A percentile compares a stretch with the other conserved stretches of the same genome.
Conservation (phyloP, 495 filamentous ascomycete genomes). For the Talaromyces trachyspermus region DNA sequence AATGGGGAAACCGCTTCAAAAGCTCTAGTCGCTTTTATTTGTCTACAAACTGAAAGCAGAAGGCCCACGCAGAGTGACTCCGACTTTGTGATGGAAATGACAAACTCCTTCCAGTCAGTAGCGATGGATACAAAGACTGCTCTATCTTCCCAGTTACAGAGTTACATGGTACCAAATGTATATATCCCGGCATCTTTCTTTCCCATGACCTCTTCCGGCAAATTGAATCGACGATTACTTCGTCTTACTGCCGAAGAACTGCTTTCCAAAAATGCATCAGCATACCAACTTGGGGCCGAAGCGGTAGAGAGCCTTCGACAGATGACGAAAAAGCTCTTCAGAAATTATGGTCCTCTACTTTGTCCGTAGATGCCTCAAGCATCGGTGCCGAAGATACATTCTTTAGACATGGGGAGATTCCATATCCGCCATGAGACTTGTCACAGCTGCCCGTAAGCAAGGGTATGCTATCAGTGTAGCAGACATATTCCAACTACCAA, state of each 20-base stretch:
- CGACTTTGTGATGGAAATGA: conserved; percentile 12
- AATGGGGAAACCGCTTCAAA: conserved; percentile 7
- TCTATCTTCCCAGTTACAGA: conserved; percentile 21
- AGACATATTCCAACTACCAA: conserved; percentile 27
- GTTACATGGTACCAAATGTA: conserved; percentile 51
- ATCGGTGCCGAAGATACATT: conserved; percentile 21
- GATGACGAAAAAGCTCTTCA: conserved; percentile 21
- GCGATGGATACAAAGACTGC: conserved; percentile 12
- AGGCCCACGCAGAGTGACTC: conserved; percentile 3
- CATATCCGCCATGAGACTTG: conserved; percentile 24
- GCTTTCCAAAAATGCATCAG: conserved; percentile 10
- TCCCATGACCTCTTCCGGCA: conserved; percentile 46
- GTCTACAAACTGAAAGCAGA: conserved; percentile 7
- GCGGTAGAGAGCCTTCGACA: conserved; percentile 8
- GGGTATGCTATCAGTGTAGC: conserved; percentile 26
- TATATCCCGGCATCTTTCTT: conserved; percentile 50
- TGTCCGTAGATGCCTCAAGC: conserved; percentile 17
- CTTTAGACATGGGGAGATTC: conserved; percentile 27
- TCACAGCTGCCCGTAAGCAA: conserved; percentile 24
- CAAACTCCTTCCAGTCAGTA: conserved; percentile 7
- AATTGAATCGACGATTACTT: conserved; percentile 30
- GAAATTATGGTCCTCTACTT: conserved; percentile 23
- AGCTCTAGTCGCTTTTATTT: conserved; percentile 26
- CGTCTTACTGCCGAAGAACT: conserved; percentile 11
- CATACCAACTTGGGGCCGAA: conserved; percentile 7